phyloP scores from a whole-genome alignment of 2,329 filamentous ascomycete species.

The Xylaria sp. region DNA sequence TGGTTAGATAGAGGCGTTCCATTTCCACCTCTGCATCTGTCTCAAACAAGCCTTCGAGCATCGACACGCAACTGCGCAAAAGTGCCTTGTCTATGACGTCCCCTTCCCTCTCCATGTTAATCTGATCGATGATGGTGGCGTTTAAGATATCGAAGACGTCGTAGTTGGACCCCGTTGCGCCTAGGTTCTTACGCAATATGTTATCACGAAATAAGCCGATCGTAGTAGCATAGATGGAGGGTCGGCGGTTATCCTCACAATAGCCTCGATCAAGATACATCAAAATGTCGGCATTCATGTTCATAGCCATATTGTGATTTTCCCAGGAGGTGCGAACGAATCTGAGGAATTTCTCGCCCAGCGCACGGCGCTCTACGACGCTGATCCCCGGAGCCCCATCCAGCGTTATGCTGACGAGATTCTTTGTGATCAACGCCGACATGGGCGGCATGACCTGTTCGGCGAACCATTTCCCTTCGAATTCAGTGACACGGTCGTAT shows the following conservation, averaged over 20 bases:
- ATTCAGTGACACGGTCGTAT: slow-evolving; percentile 79
- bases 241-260: slow-evolving; percentile 70
- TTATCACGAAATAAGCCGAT: slow-evolving; percentile 90
- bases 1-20: slow-evolving; percentile 81
- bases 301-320: slow-evolving; percentile 90
- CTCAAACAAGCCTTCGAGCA: slow-evolving; percentile 90
- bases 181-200: slow-evolving; percentile 70
- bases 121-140: slow-evolving; percentile 84
- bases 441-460: slow-evolving; percentile 75
- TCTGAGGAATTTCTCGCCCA: slow-evolving; percentile 82
- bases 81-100: slow-evolving; percentile 85
- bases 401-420: slow-evolving; percentile 66
- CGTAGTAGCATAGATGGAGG: slow-evolving; percentile 81
- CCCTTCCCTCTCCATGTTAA: slow-evolving; percentile 89
- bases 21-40: slow-evolving; percentile 76
- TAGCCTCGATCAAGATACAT: slow-evolving; percentile 97
- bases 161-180: slow-evolving; percentile 49
- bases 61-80: slow-evolving; percentile 81
- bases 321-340: slow-evolving; percentile 81
- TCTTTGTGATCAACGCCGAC: slow-evolving; percentile 70
- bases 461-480: slow-evolving; percentile 83
- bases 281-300: slow-evolving; percentile 93
- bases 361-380: slow-evolving; percentile 77
- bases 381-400: slow-evolving; percentile 64
- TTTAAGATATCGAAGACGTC: slow-evolving; percentile 77